phyloP scores from a whole-genome alignment of 192 early-diverging fungal species.

The Linnemannia zychae region DNA sequence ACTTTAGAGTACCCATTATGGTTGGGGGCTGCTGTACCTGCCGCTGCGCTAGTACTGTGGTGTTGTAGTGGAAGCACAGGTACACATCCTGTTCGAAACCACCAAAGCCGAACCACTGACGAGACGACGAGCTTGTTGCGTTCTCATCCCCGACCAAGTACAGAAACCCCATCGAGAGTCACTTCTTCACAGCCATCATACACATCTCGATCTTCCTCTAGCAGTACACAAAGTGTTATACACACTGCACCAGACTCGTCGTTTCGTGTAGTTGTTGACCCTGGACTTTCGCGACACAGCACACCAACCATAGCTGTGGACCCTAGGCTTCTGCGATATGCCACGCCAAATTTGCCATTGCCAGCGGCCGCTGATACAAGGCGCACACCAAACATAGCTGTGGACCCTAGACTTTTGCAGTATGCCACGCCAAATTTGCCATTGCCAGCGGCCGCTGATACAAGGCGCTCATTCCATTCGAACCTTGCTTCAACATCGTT shows the following conservation, averaged over 20 bases:
- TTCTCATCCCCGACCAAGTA: slow-evolving; percentile 1
- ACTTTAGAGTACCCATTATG: not conserved
- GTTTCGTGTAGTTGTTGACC: not conserved
- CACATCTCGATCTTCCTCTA: slow-evolving; percentile 2
- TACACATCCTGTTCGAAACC: not conserved
- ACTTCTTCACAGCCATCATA: slow-evolving; percentile 9
- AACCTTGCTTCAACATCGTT: slow-evolving; percentile 11
- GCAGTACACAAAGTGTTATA: not conserved
- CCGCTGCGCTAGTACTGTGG: not conserved
- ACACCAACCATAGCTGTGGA: not conserved
- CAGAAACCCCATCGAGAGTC: not conserved
- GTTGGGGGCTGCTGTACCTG: not conserved
- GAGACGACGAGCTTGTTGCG: slow-evolving; percentile 7
- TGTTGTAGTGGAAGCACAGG: not conserved
- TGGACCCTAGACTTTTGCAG: slow-evolving; percentile 1
- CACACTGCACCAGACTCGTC: slow-evolving; percentile 4
- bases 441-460: slow-evolving; percentile 10
- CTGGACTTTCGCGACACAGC: slow-evolving; percentile 5
- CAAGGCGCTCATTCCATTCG: slow-evolving; percentile 8
- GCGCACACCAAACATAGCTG: not conserved
- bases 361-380: slow-evolving; percentile 17
- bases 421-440: not conserved
- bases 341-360: not conserved
- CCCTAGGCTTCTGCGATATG: not conserved
- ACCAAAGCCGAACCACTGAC: not conserved